Conservation (phyloP, 345 rosid genomes). For the Citrus hindsii region DNA sequence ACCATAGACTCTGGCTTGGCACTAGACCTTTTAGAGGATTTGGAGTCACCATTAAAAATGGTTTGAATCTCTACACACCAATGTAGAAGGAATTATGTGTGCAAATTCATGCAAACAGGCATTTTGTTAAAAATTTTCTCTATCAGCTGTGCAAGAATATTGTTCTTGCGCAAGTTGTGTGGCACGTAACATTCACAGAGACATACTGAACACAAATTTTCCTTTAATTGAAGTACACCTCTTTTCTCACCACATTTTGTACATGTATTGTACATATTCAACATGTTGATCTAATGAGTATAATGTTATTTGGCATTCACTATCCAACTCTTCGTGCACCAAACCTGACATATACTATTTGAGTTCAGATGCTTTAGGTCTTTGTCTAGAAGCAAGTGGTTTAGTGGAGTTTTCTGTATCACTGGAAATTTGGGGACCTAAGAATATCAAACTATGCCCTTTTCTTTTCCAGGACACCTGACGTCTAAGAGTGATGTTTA, state of each 20-base stretch:
- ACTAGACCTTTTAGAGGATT: background rate
- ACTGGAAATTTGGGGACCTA: background rate
- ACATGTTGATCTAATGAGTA: background rate
- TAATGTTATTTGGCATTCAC: background rate
- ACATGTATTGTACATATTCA: background rate
- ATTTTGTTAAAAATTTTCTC: background rate
- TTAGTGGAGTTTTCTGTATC: background rate
- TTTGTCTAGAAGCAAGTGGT: background rate
- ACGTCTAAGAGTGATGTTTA: conserved; percentile 94
- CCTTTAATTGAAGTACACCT: background rate
- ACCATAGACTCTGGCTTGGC: background rate
- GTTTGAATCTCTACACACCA: background rate
- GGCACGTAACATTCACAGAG: background rate
- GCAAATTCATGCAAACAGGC: background rate
- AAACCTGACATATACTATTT: background rate
- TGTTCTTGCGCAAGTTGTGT: background rate
- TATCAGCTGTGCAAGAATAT: background rate
- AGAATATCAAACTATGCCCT: conserved; percentile 6
- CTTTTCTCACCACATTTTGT: background rate
- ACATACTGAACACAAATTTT: background rate
- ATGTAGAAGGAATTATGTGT: background rate
- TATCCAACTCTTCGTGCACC: background rate
- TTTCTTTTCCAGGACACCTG: conserved; percentile 61
- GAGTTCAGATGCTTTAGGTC: background rate
- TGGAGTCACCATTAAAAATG: background rate